Evolutionary conservation across 2,329 filamentous ascomycete species (phyloP), one percentile per base, ranked within the genome.

Genomic region (Penicillium sp.): DNA sequence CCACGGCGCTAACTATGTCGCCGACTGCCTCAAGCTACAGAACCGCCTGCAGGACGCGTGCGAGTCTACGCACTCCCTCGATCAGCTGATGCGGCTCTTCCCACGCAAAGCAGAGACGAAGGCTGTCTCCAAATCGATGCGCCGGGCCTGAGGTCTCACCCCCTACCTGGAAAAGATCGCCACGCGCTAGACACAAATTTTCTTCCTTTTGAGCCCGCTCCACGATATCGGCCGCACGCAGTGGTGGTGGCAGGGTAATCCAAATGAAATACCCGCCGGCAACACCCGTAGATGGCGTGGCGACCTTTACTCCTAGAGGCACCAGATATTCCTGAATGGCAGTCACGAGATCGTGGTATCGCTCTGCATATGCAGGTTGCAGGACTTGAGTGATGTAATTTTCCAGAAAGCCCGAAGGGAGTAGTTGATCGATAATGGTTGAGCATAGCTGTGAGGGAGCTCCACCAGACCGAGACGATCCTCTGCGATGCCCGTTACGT

Each of bases 201-300:
- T 87, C 84, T 47, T 85, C 80, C 20, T 75, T 70, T 61, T 78
- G 72, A 13, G 84, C 84, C 33, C 75, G 73, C 58, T 76, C 70
- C 6, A 81, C 80, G 28, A 89, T 73, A 6, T 78, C 75, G 28
- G 71, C 71, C 31, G 78, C 82, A 7, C 77, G 74, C 46, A 86
- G 71, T 39, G 64, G 47, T 54, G 66, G 54, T 0, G 84, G 83
- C 4, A 95, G 68, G 1, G 75, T 77, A 24, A 95, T 69, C 89
- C 89, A 95, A 42, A 95, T 74, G 66, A 95, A 95, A 66, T 92
- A 95, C 0, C 90, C 90, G 0, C 90, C 90, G 27, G 84, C 86
- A 3, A 84, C 67, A 3, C 73, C 66, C 29, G 73, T 42, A 4
- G 55, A 45, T 7, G 46, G 25, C n/a, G 56, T 44, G 29, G 55